Conservation (phyloP, 1,139 yeast species). For the Blastobotrys aristatus region DNA sequence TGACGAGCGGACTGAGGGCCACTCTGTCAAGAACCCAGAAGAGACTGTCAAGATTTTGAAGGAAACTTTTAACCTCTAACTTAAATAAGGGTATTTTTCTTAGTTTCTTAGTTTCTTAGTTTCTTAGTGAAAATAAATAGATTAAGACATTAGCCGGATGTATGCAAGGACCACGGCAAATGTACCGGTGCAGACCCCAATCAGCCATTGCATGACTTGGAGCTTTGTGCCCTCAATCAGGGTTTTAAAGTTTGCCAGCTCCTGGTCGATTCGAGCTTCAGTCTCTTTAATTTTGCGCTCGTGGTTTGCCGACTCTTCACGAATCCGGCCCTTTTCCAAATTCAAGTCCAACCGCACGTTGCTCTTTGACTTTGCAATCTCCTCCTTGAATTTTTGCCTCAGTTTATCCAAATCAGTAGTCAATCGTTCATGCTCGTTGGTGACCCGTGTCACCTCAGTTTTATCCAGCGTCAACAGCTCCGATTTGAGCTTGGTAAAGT, state of each 20-base stretch:
- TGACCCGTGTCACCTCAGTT: conserved; percentile 73
- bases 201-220: conserved; percentile 96
- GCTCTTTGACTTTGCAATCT: conserved; percentile 85
- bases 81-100: too few relatives aligned
- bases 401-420: conserved; percentile 82
- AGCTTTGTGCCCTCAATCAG: conserved; percentile 93
- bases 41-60: conserved; percentile 84
- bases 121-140: too few relatives aligned
- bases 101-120: too few relatives aligned
- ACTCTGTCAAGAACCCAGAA: conserved; percentile 80
- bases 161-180: conserved; percentile 90
- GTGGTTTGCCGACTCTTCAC: conserved; percentile 89
- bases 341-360: conserved; percentile 86
- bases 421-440: conserved; percentile 82
- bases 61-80: conserved; percentile 52
- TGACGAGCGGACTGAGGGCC: conserved; percentile 92
- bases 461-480: conserved; percentile 86
- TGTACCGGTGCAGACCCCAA: conserved; percentile 97
- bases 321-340: conserved; percentile 88
- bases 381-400: conserved; percentile 80
- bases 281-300: conserved; percentile 93
- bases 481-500: conserved; percentile 88
- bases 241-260: conserved; percentile 88
- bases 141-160: conserved; percentile 71
- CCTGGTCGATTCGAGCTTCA: conserved; percentile 91